Conservation (phyloP, 768 basidiomycete species). For the Termitomyces sp. region DNA sequence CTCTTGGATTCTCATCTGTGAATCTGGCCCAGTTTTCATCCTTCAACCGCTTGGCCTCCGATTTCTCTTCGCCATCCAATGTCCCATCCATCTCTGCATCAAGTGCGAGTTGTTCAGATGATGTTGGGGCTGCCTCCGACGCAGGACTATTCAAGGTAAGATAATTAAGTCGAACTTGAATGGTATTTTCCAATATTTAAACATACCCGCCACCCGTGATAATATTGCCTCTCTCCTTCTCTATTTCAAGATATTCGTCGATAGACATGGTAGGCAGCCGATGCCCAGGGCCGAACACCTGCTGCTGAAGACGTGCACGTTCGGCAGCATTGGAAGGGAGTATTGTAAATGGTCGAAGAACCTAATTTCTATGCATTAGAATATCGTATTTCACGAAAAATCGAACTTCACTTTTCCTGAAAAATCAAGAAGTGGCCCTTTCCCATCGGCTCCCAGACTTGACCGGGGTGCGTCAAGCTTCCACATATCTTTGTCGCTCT, state of each 20-base stretch:
- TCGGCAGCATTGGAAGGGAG: constrained; percentile 69
- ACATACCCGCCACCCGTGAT: constrained; percentile 84
- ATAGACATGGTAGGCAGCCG: constrained; percentile 93
- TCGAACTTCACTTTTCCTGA: constrained; percentile 61
- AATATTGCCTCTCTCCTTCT: constrained; percentile 80
- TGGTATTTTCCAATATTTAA: neutral
- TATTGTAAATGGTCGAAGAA: constrained; percentile 90
- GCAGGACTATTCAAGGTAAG: constrained; percentile 45
- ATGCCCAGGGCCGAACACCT: constrained; percentile 84
- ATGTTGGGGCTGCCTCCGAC: constrained; percentile 63
- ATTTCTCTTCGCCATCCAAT: constrained; percentile 57
- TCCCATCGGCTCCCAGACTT: constrained; percentile 40
- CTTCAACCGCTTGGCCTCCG: constrained; percentile 74
- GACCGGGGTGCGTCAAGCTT: constrained; percentile 59
- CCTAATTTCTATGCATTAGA: constrained; percentile 37
- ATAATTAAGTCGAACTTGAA: constrained; percentile 5
- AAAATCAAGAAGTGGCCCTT: constrained; percentile 68
- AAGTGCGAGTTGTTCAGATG: constrained; percentile 71
- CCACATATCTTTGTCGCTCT: constrained; percentile 60
- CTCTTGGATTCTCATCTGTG: constrained; percentile 81
- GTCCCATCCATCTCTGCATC: constrained; percentile 88
- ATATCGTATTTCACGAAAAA: neutral
- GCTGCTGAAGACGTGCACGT: constrained; percentile 66
- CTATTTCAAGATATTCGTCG: constrained; percentile 90
- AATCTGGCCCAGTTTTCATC: constrained; percentile 92